Conservation (phyloP, 2,329 filamentous ascomycete species). For the Raffaelea deltoideospora region DNA sequence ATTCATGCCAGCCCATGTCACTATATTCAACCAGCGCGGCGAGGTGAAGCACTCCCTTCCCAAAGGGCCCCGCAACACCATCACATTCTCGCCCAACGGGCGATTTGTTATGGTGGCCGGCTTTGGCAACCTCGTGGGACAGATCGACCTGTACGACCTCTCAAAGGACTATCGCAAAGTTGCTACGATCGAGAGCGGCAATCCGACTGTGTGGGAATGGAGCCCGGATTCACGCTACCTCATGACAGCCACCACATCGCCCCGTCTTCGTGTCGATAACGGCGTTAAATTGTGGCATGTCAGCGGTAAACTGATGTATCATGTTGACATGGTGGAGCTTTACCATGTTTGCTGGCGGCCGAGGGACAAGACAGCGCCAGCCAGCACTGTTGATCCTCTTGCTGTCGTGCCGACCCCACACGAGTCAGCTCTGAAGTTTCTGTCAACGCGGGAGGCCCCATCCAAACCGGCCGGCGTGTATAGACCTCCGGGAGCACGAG, state of each 20-base stretch:
- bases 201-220: constrained; percentile 94
- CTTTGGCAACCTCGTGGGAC: constrained; percentile 91
- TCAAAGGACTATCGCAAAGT: constrained; percentile 89
- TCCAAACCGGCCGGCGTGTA: constrained; percentile 97
- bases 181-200: constrained; percentile 85
- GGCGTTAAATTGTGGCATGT: constrained; percentile 93
- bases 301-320: constrained; percentile 78
- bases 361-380: constrained; percentile 29
- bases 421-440: constrained; percentile 63
- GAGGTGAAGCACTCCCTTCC: constrained; percentile 74
- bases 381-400: constrained; percentile 44
- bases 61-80: constrained; percentile 81
- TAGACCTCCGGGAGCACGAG: constrained; percentile 83
- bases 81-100: constrained; percentile 84
- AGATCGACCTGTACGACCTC: constrained; percentile 95
- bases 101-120: constrained; percentile 88
- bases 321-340: constrained; percentile 85
- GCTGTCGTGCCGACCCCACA: constrained; percentile 63
- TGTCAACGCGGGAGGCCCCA: constrained; percentile 80
- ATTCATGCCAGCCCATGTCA: constrained; percentile 98
- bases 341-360: constrained; percentile 88
- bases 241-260: constrained; percentile 93
- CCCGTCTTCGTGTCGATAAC: constrained; percentile 89
- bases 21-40: constrained; percentile 87
- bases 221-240: constrained; percentile 92